Evolutionary conservation across 2,329 filamentous ascomycete species (phyloP), one percentile per base, ranked within the genome.

Genomic region (Drechslera avenae): DNA sequence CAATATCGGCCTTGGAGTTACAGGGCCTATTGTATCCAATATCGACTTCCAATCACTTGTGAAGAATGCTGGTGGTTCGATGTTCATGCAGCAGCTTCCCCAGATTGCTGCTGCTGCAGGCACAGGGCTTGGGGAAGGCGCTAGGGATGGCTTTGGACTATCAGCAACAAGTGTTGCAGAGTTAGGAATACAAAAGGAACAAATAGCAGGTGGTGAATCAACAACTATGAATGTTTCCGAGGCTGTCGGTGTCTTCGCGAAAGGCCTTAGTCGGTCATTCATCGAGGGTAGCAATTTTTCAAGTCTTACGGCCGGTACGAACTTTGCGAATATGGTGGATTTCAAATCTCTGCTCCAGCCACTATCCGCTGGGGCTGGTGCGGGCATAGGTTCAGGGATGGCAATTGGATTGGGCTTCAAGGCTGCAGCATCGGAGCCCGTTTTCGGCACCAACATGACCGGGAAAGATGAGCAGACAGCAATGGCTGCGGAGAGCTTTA

Each of bases 341-440:
- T 30, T 64, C n/a, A 48, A 54, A 21, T 43, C 40, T 2, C 58
- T 57, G 51, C 28, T 69, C 14, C 42, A 59, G 1, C 57, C 61
- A 13, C 31, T 69, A 4, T 64, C 60, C n/a, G 56, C 64, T 14
- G 67, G 67, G 10, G 62, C 64, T 42, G 67, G 67, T 19, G 62
- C 65, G 4, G 67, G 67, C 1, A 60, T 68, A 28, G 67, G 67
- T 1, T 56, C 62, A 46, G 66, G 67, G 0, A 21, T 62, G 2
- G 62, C 67, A 1, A 47, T 68, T 30, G 66, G 67, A 1, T 30
- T 69, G 9, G 46, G 50, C 3, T 44, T 60, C 36, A 64, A 56
- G 10, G 5, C 54, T 21, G 40, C 26, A 5, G 43, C 53, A 7
- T 50, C 52, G 3, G 19, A 33, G 8, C 39, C 52, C 8, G 47